Evolutionary conservation across 192 early-diverging fungal genomes (phyloP).

Genomic region (Coemansia sp.): DNA sequence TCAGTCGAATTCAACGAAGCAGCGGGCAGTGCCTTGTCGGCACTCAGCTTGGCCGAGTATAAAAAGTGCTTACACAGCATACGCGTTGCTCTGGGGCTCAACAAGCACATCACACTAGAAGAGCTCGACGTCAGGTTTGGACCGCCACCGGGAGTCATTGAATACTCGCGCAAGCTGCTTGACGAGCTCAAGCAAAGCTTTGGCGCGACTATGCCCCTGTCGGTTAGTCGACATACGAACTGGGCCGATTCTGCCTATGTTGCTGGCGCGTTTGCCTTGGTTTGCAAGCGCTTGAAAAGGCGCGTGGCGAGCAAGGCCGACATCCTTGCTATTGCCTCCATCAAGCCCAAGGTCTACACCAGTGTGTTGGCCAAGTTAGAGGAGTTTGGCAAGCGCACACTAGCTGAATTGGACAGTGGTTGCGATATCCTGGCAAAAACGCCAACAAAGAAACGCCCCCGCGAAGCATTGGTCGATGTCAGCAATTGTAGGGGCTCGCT

Average conservation of each 20-base stretch:
- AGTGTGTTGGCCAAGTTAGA: conserved; percentile 32
- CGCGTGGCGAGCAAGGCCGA: conserved; percentile 31
- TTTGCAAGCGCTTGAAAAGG: conserved; percentile 40
- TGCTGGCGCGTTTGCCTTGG: conserved; percentile 34
- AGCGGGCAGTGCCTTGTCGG: conserved; percentile 37
- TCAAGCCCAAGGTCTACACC: conserved; percentile 22
- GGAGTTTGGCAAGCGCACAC: conserved; percentile 21
- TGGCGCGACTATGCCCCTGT: conserved; percentile 23
- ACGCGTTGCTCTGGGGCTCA: conserved; percentile 37
- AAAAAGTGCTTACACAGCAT: conserved; percentile 23
- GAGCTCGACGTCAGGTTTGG: conserved; percentile 47
- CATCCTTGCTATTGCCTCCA: conserved; percentile 16
- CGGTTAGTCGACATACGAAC: conserved; percentile 30
- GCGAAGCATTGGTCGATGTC: neutral
- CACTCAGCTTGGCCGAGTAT: conserved; percentile 23
- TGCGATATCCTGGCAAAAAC: conserved; percentile 6
- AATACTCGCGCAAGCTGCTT: conserved; percentile 25
- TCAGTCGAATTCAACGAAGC: conserved; percentile 44
- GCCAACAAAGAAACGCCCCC: conserved; percentile 23
- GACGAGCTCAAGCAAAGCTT: conserved; percentile 30
- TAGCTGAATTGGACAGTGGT: conserved; percentile 14
- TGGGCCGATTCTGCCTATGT: conserved; percentile 45
- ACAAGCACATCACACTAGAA: conserved; percentile 41
- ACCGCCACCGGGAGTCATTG: conserved; percentile 27
- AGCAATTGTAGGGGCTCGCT: neutral